These are phyloP conservation scores for Pyrenophora tritici-repentis DNA, from an alignment of 2,329 filamentous ascomycete species.

Conservation along the genomic window DNA sequence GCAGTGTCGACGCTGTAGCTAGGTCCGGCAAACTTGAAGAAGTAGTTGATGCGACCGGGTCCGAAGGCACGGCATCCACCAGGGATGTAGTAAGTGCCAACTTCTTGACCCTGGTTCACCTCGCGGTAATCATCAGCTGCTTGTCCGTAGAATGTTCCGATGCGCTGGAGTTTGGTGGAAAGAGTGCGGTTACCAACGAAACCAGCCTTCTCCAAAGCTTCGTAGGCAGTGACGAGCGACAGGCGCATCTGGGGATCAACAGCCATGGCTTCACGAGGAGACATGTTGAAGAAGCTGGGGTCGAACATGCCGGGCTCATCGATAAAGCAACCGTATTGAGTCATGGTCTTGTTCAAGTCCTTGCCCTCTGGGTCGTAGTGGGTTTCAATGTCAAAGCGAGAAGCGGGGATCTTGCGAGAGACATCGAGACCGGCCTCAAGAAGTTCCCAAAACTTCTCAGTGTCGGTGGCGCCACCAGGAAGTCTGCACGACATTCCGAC, in stretches of 20 bases:
- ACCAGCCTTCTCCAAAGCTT: conserved; percentile 35
- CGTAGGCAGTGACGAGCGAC: conserved; percentile 29
- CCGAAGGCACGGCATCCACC: conserved; percentile 59
- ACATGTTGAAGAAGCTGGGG: conserved; percentile 36
- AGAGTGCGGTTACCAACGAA: conserved; percentile 34
- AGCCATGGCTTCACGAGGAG: conserved; percentile 32
- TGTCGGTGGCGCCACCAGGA: conserved; percentile 31
- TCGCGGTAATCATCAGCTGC: conserved; percentile 40
- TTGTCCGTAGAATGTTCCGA: conserved; percentile 44
- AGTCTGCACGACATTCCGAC: conserved; percentile 47
- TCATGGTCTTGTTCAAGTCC: conserved; percentile 20
- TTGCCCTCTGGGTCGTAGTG: conserved; percentile 29
- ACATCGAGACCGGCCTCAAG: conserved; percentile 40
- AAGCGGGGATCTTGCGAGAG: conserved; percentile 32
- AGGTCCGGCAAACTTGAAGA: conserved; percentile 47
- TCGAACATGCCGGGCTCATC: conserved; percentile 36
- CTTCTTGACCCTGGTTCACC: conserved; percentile 31
- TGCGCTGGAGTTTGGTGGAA: conserved; percentile 32
- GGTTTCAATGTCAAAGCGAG: conserved; percentile 25
- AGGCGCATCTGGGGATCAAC: conserved; percentile 33
- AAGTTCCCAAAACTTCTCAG: conserved; percentile 45
- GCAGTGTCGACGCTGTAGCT: conserved; percentile 49
- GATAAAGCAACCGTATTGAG: conserved; percentile 33
- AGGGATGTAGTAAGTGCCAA: conserved; percentile 62
- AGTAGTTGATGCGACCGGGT: conserved; percentile 55